These are phyloP conservation scores for Fusarium pseudoanthophilum DNA, from an alignment of 2,329 filamentous ascomycete genomes.

Conservation along the genomic window DNA sequence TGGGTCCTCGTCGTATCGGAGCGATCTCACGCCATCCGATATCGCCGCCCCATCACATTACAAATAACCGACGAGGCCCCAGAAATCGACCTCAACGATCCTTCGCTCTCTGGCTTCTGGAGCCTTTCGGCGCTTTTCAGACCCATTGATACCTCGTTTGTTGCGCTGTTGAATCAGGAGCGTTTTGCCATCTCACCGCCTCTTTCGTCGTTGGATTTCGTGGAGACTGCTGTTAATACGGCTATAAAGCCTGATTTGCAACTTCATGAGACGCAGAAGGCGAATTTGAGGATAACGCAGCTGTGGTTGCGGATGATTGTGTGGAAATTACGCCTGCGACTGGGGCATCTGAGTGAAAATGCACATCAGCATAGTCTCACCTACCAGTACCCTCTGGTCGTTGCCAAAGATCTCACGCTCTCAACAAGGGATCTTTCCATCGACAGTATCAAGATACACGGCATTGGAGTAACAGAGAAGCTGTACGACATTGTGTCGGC, in stretches of 20 bases:
- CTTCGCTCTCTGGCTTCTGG: slow-evolving; percentile 52
- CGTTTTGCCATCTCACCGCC: slow-evolving; percentile 47
- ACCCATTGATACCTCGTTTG: slow-evolving; percentile 56
- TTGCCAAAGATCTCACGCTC: slow-evolving; percentile 53
- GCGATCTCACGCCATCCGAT: slow-evolving; percentile 57
- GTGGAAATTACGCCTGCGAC: slow-evolving; percentile 57
- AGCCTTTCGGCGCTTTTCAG: slow-evolving; percentile 55
- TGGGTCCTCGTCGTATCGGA: slow-evolving; percentile 59
- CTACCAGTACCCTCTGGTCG: slow-evolving; percentile 56
- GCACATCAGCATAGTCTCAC: slow-evolving; percentile 51
- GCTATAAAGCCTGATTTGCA: slow-evolving; percentile 48
- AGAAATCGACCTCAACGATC: slow-evolving; percentile 45
- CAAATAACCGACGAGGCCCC: slow-evolving; percentile 54
- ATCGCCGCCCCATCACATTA: slow-evolving; percentile 56
- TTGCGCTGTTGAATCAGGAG: slow-evolving; percentile 55
- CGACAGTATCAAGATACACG: slow-evolving; percentile 55
- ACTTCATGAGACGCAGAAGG: slow-evolving; percentile 57
- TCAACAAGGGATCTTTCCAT: slow-evolving; percentile 53
- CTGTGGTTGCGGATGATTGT: slow-evolving; percentile 58
- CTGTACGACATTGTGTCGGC: slow-evolving; percentile 58
- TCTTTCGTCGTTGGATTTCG: slow-evolving; percentile 48
- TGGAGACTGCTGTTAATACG: slow-evolving; percentile 51
- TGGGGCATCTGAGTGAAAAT: slow-evolving; percentile 54
- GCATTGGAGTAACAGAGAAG: slow-evolving; percentile 59
- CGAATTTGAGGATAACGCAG: slow-evolving; percentile 57